These are phyloP conservation scores for Syzygium syzygioides DNA, from an alignment of 441 rosid genomes.

Conservation along the genomic window DNA sequence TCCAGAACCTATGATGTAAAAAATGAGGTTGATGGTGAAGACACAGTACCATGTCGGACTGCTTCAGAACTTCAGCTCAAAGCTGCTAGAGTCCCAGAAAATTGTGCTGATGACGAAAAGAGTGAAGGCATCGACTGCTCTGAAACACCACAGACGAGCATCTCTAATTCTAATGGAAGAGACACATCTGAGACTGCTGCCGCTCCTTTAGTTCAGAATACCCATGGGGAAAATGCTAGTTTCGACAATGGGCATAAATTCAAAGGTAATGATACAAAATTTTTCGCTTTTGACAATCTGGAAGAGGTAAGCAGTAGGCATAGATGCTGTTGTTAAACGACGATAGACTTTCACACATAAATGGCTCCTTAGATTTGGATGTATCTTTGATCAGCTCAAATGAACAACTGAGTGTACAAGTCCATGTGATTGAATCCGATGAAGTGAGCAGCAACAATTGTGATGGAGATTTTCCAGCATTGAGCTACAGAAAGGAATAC, in stretches of 20 bases:
- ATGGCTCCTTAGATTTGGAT: slow-evolving; percentile 18
- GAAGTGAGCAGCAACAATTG: not conserved
- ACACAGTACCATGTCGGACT: slow-evolving; percentile 10
- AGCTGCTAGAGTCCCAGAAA: slow-evolving; percentile 7
- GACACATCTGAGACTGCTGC: slow-evolving; percentile 5
- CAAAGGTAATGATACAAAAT: slow-evolving; percentile 2
- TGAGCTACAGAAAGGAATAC: slow-evolving; percentile 2
- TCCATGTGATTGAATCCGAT: slow-evolving; percentile 10
- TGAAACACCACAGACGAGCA: slow-evolving; percentile 7
- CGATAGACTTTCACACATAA: slow-evolving; percentile 11
- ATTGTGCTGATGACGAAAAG: slow-evolving; percentile 9
- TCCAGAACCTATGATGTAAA: slow-evolving; percentile 14
- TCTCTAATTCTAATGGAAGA: slow-evolving; percentile 8
- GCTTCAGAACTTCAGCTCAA: slow-evolving; percentile 20
- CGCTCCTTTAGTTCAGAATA: slow-evolving; percentile 2
- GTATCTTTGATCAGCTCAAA: slow-evolving; percentile 22
- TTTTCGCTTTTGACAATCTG: slow-evolving; percentile 3
- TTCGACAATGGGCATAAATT: slow-evolving; percentile 3
- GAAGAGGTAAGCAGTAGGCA: not conserved
- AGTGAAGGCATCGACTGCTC: slow-evolving; percentile 1
- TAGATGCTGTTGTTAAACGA: not conserved
- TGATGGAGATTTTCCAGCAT: slow-evolving; percentile 11
- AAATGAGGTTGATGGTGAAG: slow-evolving; percentile 9
- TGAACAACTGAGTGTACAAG: slow-evolving; percentile 11
- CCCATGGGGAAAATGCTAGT: not conserved